phyloP scores from a whole-genome alignment of 2,329 filamentous ascomycete species.

The Trichoderma hamatum region DNA sequence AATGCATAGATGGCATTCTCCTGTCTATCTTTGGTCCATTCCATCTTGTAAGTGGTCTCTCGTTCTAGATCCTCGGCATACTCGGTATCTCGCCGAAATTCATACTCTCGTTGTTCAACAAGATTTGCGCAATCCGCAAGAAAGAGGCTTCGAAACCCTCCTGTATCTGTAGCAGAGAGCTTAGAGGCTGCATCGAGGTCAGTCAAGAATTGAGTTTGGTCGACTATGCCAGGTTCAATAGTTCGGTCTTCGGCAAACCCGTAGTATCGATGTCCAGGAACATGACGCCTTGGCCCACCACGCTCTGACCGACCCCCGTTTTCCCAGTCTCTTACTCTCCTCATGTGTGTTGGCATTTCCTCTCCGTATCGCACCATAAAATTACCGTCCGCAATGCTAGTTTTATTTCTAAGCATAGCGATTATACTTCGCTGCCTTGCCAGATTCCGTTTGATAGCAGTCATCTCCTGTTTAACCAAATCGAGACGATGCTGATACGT shows the following conservation, averaged over 20 bases:
- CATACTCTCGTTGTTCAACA: slow-evolving; percentile 44
- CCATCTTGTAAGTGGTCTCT: slow-evolving; percentile 41
- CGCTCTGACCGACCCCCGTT: slow-evolving; percentile 16
- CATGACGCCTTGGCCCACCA: background rate
- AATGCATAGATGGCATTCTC: slow-evolving; percentile 54
- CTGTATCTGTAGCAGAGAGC: slow-evolving; percentile 43
- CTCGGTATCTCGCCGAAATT: slow-evolving; percentile 38
- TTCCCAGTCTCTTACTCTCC: background rate
- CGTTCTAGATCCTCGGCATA: slow-evolving; percentile 39
- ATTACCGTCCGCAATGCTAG: slow-evolving; percentile 8
- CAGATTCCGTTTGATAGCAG: slow-evolving; percentile 43
- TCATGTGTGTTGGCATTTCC: slow-evolving; percentile 17
- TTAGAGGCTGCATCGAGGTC: slow-evolving; percentile 39
- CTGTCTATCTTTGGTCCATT: slow-evolving; percentile 48
- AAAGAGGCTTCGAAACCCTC: slow-evolving; percentile 45
- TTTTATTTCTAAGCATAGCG: slow-evolving; percentile 31
- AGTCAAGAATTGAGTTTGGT: slow-evolving; percentile 33
- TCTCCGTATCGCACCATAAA: slow-evolving; percentile 17
- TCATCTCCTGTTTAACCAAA: slow-evolving; percentile 47
- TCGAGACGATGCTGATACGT: slow-evolving; percentile 47
- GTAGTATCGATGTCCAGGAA: background rate
- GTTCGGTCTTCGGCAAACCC: background rate
- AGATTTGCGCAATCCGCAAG: slow-evolving; percentile 44
- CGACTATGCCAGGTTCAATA: slow-evolving; percentile 26
- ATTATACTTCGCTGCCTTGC: slow-evolving; percentile 40